Conservation (phyloP, 179 eudicot genomes). For the Actinidia arguta region DNA sequence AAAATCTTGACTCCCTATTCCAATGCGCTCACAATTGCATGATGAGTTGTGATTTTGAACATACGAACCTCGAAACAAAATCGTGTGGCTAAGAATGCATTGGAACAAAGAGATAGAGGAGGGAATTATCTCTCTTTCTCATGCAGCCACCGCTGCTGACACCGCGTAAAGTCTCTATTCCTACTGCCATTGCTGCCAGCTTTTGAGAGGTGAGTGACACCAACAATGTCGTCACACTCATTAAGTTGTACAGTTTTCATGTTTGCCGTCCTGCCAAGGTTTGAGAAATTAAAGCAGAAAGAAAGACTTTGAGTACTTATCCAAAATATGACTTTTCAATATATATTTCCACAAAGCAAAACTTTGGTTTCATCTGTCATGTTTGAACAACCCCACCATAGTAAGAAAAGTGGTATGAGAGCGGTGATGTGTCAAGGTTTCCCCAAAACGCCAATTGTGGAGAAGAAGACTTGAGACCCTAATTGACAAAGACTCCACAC, state of each 20-base stretch:
- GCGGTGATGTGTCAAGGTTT: neutral
- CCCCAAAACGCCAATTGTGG: neutral
- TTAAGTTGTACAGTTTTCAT: neutral
- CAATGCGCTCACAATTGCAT: too few relatives aligned
- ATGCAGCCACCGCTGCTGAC: neutral
- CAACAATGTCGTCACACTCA: neutral
- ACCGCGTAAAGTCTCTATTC: neutral
- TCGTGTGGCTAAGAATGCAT: too few relatives aligned
- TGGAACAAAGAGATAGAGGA: too few relatives aligned
- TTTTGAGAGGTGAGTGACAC: neutral
- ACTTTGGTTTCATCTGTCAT: neutral
- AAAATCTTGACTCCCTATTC: too few relatives aligned
- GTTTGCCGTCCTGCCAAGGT: conserved; percentile 18
- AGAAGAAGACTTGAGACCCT: neutral
- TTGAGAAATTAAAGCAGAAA: conserved; percentile 11
- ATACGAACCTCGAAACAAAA: too few relatives aligned
- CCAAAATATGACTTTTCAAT: neutral
- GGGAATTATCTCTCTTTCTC: neutral
- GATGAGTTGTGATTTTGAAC: too few relatives aligned
- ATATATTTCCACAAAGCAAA: neutral
- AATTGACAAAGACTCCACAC: neutral
- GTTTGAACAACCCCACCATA: neutral
- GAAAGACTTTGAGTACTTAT: neutral
- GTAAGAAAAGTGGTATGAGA: neutral
- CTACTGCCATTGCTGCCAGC: neutral